Conservation (phyloP, 441 rosid genomes). For the Pelargonium fulgidum region DNA sequence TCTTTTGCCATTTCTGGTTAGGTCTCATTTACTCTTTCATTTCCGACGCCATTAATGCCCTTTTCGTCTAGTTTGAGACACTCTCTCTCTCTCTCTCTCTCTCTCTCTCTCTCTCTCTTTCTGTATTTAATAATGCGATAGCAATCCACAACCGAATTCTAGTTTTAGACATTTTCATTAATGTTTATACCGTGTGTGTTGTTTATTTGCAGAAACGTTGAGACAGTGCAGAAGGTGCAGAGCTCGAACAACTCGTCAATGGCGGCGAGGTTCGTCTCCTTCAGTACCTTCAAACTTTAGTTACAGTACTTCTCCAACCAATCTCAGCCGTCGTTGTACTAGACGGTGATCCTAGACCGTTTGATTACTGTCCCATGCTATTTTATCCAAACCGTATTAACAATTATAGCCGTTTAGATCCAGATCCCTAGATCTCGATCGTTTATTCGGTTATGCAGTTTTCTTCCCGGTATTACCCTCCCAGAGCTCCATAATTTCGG, state of each 20-base stretch:
- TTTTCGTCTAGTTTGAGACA: too few relatives aligned
- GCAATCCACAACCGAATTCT: neutral
- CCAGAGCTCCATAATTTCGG: neutral
- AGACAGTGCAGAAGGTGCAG: constrained; percentile 39
- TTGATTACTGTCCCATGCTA: constrained; percentile 18
- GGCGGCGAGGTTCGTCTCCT: constrained; percentile 48
- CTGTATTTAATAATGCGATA: neutral
- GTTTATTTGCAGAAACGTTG: constrained; percentile 38
- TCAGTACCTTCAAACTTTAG: neutral
- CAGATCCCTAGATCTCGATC: constrained; percentile 58
- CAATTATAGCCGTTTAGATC: constrained; percentile 49
- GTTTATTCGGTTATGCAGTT: constrained; percentile 47
- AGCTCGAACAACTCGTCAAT: constrained; percentile 57
- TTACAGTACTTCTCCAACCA: constrained; percentile 4
- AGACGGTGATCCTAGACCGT: constrained; percentile 16
- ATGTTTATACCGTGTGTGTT: neutral
- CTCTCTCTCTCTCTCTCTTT: too few relatives aligned
- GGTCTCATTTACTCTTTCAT: too few relatives aligned
- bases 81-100: too few relatives aligned
- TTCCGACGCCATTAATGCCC: too few relatives aligned
- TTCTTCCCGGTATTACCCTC: constrained; percentile 3
- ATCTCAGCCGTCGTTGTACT: constrained; percentile 35
- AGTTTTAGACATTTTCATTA: constrained; percentile 2
- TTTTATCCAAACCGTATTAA: constrained; percentile 22
- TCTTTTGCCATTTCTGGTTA: too few relatives aligned